Evolutionary conservation across 495 filamentous ascomycete genomes (phyloP).

Genomic region (Barbatosphaeria neglecta): DNA sequence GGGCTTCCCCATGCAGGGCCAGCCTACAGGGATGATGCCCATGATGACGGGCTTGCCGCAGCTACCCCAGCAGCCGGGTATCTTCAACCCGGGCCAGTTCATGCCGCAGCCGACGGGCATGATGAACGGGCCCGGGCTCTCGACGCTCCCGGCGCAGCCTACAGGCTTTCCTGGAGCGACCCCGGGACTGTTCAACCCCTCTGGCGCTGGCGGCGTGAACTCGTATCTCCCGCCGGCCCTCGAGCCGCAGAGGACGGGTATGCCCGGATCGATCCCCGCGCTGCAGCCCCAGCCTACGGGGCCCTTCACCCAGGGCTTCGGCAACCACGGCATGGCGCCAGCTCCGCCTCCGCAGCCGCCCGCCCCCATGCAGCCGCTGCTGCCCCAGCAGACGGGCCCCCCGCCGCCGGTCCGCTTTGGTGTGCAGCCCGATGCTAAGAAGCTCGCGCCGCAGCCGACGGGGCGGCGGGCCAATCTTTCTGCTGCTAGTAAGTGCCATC

Average conservation of each 20-base stretch:
- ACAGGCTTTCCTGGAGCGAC: too few relatives aligned
- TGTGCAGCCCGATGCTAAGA: constrained; percentile 56
- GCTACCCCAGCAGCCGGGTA: constrained; percentile 23
- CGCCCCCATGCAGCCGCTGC: constrained; percentile 36
- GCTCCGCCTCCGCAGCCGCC: constrained; percentile 1
- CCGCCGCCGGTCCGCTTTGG: constrained; percentile 84
- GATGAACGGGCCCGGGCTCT: constrained; percentile 27
- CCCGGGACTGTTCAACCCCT: constrained; percentile 35
- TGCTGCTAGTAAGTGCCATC: constrained; percentile 78
- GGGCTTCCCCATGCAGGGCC: constrained; percentile 24
- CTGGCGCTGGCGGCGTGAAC: constrained; percentile 36
- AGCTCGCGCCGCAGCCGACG: constrained; percentile 78
- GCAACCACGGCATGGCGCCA: constrained; percentile 8
- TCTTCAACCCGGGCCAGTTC: constrained; percentile 43
- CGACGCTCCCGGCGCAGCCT: constrained; percentile 49
- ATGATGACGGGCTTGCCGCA: constrained; percentile 34
- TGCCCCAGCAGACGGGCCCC: constrained; percentile 89
- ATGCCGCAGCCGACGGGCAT: constrained; percentile 35
- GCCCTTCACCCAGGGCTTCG: constrained; percentile 18
- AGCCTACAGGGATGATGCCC: constrained; percentile 15
- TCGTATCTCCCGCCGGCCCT: constrained; percentile 42
- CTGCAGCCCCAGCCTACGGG: constrained; percentile 43
- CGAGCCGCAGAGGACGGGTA: constrained; percentile 41
- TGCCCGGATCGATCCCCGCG: constrained; percentile 42
- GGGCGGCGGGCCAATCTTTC: constrained; percentile 79